Evolutionary conservation across 208 protist genomes (phyloP), one percentile per base, ranked within the genome.

Genomic region (Leishmania arabica): DNA sequence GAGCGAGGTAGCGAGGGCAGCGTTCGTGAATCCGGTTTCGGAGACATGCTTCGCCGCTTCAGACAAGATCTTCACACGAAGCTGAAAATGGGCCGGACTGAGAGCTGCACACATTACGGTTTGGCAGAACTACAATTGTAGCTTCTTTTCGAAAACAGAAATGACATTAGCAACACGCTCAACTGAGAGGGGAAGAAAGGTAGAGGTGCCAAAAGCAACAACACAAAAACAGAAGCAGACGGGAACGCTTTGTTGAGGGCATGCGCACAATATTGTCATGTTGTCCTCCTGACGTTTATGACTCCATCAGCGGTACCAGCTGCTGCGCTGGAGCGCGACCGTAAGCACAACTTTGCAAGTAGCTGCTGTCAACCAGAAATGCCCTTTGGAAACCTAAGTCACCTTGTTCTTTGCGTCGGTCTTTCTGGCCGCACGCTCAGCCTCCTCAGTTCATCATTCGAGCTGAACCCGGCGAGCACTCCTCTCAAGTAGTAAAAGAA

Each of bases 11-110:
- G 80, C 27, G 2, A 94, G 77, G 7, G 90, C 75, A 1, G 54
- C 45, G 42, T 88, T 88, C 17, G 73, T 86, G 68, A 95, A 93
- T 24, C 92, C 92, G 17, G 79, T 86, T 40, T 60, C 68, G 5
- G 80, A 84, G 11, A 90, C 88, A 68, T 88, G 69, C 65, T 89
- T 88, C 7, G 75, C 76, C 5, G 86, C 89, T 53, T 90, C 84
- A 34, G 78, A 84, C 19, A 95, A 76, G n/a, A 95, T 77, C 27
- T 77, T 69, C 9, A 68, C 81, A 27, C 82, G 85, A 56, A 92
- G 79, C 9, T 83, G 56, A 81, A 75, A 78, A 58, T 81, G 72
- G 0, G 71, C 54, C 1, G 81, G 78, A 70, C 62, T 88, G 1
- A 90, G 62, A 37, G 79, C 79, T 27, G 81, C 77, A 37, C 80